phyloP scores from a whole-genome alignment of 169 alveolate genomes.

The Eimeria necatrix region DNA sequence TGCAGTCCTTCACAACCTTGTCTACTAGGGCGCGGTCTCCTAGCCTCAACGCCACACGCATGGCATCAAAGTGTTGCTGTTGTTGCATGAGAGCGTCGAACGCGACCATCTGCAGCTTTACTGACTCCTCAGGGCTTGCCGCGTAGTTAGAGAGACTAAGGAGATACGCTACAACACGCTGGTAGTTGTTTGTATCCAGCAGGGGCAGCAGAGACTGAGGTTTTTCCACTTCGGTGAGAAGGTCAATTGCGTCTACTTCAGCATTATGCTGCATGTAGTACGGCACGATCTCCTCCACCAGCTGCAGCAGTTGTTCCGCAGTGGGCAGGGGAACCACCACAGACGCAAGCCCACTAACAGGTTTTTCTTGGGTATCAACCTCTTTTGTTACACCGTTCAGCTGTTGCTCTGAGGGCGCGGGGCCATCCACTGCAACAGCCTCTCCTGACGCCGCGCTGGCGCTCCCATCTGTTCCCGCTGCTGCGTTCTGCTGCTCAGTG shows the following conservation, averaged over 20 bases:
- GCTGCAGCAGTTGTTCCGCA: constrained; percentile 71
- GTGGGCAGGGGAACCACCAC: constrained; percentile 70
- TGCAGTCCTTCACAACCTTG: constrained; percentile 65
- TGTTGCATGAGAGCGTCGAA: constrained; percentile 81
- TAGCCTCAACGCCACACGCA: constrained; percentile 84
- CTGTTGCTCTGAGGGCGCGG: neutral
- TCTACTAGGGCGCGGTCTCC: constrained; percentile 67
- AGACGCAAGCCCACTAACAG: constrained; percentile 59
- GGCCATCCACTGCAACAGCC: constrained; percentile 21
- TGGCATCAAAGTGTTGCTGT: constrained; percentile 82
- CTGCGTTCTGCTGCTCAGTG: constrained; percentile 33
- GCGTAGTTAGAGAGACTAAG: constrained; percentile 86
- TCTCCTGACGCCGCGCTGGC: neutral
- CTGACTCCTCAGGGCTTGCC: constrained; percentile 85
- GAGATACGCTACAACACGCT: constrained; percentile 87
- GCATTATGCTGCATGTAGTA: constrained; percentile 91
- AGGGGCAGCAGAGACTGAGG: constrained; percentile 85
- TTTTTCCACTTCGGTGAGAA: constrained; percentile 90
- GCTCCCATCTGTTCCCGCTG: constrained; percentile 10
- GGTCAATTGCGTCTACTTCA: constrained; percentile 91
- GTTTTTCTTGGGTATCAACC: neutral
- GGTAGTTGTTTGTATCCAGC: constrained; percentile 87
- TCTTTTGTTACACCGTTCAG: constrained; percentile 4
- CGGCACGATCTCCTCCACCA: constrained; percentile 90
- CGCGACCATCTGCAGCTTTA: constrained; percentile 82